These are phyloP conservation scores for Naganishia friedmannii DNA, from an alignment of 768 basidiomycete genomes.

Conservation along the genomic window DNA sequence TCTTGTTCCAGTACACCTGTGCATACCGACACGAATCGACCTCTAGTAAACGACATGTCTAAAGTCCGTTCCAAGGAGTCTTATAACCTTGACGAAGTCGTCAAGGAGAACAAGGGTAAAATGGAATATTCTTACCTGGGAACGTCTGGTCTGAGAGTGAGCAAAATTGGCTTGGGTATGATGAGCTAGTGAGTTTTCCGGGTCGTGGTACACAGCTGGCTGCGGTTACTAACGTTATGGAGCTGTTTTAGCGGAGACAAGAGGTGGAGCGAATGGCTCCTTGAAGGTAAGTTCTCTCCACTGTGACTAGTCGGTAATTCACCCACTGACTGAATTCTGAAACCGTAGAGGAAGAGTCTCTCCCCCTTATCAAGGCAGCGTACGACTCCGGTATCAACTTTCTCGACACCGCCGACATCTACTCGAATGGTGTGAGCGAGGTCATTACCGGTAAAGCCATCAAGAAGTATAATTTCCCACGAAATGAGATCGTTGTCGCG, in stretches of 20 bases:
- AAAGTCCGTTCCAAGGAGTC: slow-evolving; percentile 23
- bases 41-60: not conserved
- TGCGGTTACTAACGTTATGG: not conserved
- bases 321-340: not conserved
- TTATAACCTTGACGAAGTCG: slow-evolving; percentile 30
- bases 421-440: slow-evolving; percentile 22
- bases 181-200: slow-evolving; percentile 38
- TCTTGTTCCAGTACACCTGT: not conserved
- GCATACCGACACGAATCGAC: not conserved
- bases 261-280: slow-evolving; percentile 37
- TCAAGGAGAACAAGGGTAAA: slow-evolving; percentile 31
- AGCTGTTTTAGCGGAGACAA: slow-evolving; percentile 31
- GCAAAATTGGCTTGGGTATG: slow-evolving; percentile 41
- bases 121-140: slow-evolving; percentile 44
- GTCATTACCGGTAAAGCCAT: slow-evolving; percentile 67
- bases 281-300: slow-evolving; percentile 31
- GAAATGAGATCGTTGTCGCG: slow-evolving; percentile 72
- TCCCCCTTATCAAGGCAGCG: slow-evolving; percentile 38
- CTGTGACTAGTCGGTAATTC: not conserved
- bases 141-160: slow-evolving; percentile 42
- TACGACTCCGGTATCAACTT: slow-evolving; percentile 46
- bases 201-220: not conserved
- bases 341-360: slow-evolving; percentile 32
- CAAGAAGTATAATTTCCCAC: slow-evolving; percentile 65
- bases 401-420: slow-evolving; percentile 39